Evolutionary conservation across 129 eudicot species (phyloP), one percentile per base, ranked within the genome.

Genomic region (Centella asiatica): DNA sequence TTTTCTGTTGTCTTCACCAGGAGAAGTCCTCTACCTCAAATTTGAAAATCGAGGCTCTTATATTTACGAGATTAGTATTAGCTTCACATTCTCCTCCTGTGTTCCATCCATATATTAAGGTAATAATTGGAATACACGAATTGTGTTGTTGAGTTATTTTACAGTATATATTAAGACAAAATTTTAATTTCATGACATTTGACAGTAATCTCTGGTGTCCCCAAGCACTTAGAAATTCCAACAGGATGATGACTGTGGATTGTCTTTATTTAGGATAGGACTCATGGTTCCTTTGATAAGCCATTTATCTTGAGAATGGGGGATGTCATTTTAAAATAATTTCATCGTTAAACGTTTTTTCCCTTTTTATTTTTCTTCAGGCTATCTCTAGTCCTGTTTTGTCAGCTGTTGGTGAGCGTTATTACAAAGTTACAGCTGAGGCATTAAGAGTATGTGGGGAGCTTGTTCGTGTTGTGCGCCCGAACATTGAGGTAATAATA

Each of bases 391-490:
- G 78, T 64, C 93, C 99, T 54, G 80, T 93, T 64, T 62, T 93
- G 74, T 82, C 85, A 70, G 95, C 99, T 69, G 87, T 88, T 69
- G 95, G 96, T 67, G 99, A 93, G 62, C 95, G 99, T 37, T 93
- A 93, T 70, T 93, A 93, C 84, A 93, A 93, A 80, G 99, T 93
- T 72, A 93, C 95, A 26, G 95, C 99, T 32, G 99, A 93, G 76
- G 99, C 99, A 25, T 57, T 93, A 75, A 78, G 99, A 93, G 99
- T 83, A 66, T 93, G 99, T 22, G 99, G 99, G 70, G 96, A 93
- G 76, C 96, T 93, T 74, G 99, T 93, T 66, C 89, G 93, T 60
- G 95, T 93, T 68, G 80, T 88, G 62, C 89, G 99, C 31, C 96
- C 96, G 27, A 65, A 79, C 72, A 72, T 85, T 60, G 80, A 85